Evolutionary conservation across 2,329 filamentous ascomycete species (phyloP), one percentile per base, ranked within the genome.

Genomic region (Fusarium humuli): DNA sequence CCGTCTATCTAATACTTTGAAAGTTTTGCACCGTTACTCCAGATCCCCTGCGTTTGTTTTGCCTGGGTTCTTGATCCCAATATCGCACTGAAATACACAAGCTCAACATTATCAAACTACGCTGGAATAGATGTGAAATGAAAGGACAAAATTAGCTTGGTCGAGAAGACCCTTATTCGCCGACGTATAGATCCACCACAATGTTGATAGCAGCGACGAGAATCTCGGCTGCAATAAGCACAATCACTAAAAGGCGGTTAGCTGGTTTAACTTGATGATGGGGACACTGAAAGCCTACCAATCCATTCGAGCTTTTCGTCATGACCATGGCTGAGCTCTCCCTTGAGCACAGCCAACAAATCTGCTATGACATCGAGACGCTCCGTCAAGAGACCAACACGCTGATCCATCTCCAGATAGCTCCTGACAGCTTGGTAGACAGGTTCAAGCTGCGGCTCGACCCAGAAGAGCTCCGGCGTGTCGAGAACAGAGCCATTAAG

Each of bases 341-440:
- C 96, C 81, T 98, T 98, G 56, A 99, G 83, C 63, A 98, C 95
- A 6, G 94, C 93, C 66, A 99, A 82, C 78, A 98, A 81, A 83
- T 98, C 96, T 23, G 93, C 94, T 83, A 98, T 97, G 57, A 99
- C 96, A 47, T 81, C 80, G 72, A 99, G 82, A 58, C 96, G 86
- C 79, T 98, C 95, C 13, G 94, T 98, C 77, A 99, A 83, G 41
- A 99, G 84, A 25, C 90, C 90, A 14, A 98, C 95, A 60, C 96
- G 86, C 84, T 98, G 96, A 80, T 98, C 96, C 92, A 99, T 98
- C 83, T 99, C 96, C 22, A 99, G 85, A 79, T 99, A 99, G 78
- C 92, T 96, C 61, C 96, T 87, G 45, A 98, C 96, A 57, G 96
- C 96, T 79, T 97, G 92, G 79, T 99, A 99, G 29, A 99, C 92